Conservation (phyloP, 257 asterid genomes). For the Fraxinus cuspidata region DNA sequence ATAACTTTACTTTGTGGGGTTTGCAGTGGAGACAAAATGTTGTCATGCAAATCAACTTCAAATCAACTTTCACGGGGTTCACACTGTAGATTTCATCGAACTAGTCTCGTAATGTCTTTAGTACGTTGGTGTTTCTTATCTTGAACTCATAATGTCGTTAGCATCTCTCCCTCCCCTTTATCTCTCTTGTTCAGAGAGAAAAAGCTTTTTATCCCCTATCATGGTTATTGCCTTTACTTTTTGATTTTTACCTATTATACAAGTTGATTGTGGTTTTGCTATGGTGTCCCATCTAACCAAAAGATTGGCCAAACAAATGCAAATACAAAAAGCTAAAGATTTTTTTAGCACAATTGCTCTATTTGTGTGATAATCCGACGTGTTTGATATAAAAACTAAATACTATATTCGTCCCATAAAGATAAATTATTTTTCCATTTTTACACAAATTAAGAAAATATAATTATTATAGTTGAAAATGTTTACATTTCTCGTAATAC, state of each 20-base stretch:
- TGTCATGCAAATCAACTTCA: conserved; percentile 40
- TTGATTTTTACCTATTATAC: background rate
- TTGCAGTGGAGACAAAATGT: conserved; percentile 48
- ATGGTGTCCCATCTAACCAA: background rate
- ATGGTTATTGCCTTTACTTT: background rate
- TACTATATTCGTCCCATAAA: no score
- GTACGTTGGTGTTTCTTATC: conserved; percentile 16
- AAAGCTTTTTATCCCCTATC: conserved; percentile 11
- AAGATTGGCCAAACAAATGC: background rate
- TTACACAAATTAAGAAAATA: no score
- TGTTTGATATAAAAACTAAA: no score
- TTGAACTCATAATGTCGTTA: conserved; percentile 20
- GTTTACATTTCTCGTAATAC: no score
- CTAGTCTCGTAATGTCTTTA: conserved; percentile 42
- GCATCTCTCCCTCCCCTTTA: background rate
- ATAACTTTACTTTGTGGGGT: background rate
- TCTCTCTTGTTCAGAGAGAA: background rate
- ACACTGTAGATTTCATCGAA: conserved; percentile 19
- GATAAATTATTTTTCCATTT: no score
- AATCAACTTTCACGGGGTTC: conserved; percentile 13
- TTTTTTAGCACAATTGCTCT: background rate
- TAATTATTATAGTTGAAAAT: no score
- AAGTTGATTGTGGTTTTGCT: conserved; percentile 12
- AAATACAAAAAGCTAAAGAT: background rate
- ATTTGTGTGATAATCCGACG: background rate